Evolutionary conservation across 768 basidiomycete species (phyloP).

Genomic region (Trametes cinnabarina): DNA sequence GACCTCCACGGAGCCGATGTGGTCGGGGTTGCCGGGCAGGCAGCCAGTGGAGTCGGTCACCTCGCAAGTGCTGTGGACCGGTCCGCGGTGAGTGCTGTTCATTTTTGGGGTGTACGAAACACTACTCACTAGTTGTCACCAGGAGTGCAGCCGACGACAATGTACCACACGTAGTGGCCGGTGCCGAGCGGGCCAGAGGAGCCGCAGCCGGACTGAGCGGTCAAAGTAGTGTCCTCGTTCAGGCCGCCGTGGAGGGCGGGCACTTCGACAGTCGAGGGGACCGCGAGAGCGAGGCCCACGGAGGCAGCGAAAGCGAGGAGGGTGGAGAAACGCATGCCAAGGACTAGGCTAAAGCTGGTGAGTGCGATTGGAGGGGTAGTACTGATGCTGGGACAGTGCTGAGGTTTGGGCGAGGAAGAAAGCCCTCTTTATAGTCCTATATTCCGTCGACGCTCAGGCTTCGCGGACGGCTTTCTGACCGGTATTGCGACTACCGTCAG

Average conservation of each 20-base stretch:
- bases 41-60: conserved; percentile 3
- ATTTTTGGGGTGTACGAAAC: not conserved
- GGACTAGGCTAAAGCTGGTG: not conserved
- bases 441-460: too few relatives aligned
- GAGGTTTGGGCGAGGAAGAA: not conserved
- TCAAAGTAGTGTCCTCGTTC: too few relatives aligned
- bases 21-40: not conserved
- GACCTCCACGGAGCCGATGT: conserved; percentile 10
- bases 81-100: not conserved
- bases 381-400: not conserved
- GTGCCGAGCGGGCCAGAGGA: conserved; percentile 1
- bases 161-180: conserved; percentile 9
- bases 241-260: too few relatives aligned
- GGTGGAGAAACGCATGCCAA: not conserved
- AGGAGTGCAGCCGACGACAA: not conserved
- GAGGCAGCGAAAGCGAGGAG: not conserved
- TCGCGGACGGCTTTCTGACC: too few relatives aligned
- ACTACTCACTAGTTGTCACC: not conserved
- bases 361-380: not conserved
- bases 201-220: conserved; percentile 1
- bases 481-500: too few relatives aligned
- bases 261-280: too few relatives aligned
- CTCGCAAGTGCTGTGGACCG: not conserved
- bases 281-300: not conserved
- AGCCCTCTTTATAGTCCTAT: not conserved